These are phyloP conservation scores for Striga asiatica DNA, from an alignment of 257 asterid species.

Conservation along the genomic window DNA sequence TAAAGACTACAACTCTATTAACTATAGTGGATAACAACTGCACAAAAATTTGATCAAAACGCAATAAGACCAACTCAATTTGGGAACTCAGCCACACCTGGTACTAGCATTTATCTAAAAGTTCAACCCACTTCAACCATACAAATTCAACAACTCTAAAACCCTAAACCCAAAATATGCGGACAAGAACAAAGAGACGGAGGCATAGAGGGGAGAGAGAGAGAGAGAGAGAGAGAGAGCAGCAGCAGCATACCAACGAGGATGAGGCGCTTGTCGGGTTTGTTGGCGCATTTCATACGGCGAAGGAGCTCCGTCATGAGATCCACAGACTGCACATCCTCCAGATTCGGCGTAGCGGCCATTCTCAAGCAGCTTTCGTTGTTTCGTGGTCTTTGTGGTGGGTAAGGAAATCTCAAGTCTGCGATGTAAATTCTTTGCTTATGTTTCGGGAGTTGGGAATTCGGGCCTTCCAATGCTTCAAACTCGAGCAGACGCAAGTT, in stretches of 20 bases:
- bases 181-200: neutral
- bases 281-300: conserved; percentile 60
- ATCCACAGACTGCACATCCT: conserved; percentile 57
- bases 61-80: neutral
- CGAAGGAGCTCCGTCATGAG: conserved; percentile 77
- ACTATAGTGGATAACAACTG: neutral
- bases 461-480: conserved; percentile 34
- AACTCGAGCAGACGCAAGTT: conserved; percentile 7
- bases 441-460: conserved; percentile 14
- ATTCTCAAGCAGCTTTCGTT: conserved; percentile 6
- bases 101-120: conserved; percentile 12
- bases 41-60: neutral
- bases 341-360: conserved; percentile 35
- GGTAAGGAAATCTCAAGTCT: neutral
- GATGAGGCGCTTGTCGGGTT: conserved; percentile 87
- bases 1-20: neutral
- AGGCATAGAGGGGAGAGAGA: neutral
- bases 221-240: neutral
- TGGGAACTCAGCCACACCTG: neutral
- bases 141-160: neutral
- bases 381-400: conserved; percentile 10
- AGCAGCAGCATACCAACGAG: conserved; percentile 54
- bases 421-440: neutral
- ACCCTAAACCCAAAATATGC: neutral
- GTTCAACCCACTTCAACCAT: neutral